phyloP scores from a whole-genome alignment of 495 filamentous ascomycete species.

The Hamigera avellanea region DNA sequence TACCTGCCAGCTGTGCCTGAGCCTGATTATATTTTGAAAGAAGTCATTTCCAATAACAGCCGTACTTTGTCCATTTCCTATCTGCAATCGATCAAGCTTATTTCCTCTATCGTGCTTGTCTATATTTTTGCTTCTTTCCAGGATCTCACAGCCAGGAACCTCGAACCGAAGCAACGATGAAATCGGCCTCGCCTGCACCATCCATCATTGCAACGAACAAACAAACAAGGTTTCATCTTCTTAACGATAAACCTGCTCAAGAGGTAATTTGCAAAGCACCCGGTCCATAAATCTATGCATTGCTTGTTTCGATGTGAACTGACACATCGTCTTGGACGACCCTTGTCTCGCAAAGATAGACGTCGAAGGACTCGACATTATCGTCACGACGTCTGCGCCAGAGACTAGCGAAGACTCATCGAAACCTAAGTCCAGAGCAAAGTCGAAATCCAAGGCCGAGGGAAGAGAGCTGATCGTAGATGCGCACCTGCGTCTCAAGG shows the following conservation, averaged over 20 bases:
- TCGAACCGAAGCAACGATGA: too few relatives aligned
- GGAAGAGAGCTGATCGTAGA: conserved; percentile 57
- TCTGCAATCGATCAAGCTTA: too few relatives aligned
- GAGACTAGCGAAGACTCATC: conserved; percentile 15
- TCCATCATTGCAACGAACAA: conserved; percentile 35
- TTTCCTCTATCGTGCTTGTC: neutral
- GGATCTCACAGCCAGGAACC: neutral
- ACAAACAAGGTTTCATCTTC: conserved; percentile 34
- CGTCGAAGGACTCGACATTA: conserved; percentile 54
- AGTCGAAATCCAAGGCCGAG: conserved; percentile 39
- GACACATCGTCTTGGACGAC: too few relatives aligned
- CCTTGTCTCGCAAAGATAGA: conserved; percentile 54
- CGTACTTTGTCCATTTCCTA: too few relatives aligned
- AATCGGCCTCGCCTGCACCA: conserved; percentile 4
- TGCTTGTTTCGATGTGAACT: too few relatives aligned
- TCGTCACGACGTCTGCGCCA: conserved; percentile 33
- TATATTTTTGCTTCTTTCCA: neutral
- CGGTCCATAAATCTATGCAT: neutral
- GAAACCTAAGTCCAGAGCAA: conserved; percentile 34
- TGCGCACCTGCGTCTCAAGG: conserved; percentile 57
- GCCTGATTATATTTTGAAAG: too few relatives aligned
- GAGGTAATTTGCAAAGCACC: conserved; percentile 16
- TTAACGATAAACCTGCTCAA: conserved; percentile 26
- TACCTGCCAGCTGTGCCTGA: too few relatives aligned
- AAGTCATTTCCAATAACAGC: too few relatives aligned